A percentile compares a stretch with the other conserved stretches of the same genome.
These are phyloP conservation scores for Amanita thiersii DNA, from an alignment of 768 basidiomycete genomes.

Conservation along the genomic window DNA sequence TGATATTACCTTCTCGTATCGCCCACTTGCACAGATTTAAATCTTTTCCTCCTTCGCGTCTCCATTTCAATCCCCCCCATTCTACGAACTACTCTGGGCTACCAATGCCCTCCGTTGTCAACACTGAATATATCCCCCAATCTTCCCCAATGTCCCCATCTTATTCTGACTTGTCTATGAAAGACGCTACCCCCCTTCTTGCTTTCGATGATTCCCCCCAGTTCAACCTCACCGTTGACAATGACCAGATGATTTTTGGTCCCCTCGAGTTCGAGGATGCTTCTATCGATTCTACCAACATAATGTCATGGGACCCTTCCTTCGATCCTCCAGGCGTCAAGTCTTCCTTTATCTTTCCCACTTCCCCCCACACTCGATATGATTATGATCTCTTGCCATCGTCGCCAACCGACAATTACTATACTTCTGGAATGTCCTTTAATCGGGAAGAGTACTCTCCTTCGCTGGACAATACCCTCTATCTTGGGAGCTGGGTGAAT, in stretches of 20 bases:
- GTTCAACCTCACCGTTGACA: conserved; percentile 26
- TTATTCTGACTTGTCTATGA: conserved; percentile 12
- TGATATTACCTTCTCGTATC: conserved; percentile 20
- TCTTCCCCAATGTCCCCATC: conserved; percentile 16
- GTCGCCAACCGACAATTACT: conserved; percentile 30
- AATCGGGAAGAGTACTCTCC: conserved; percentile 33
- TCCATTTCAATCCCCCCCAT: conserved; percentile 23
- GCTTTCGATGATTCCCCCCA: conserved; percentile 25
- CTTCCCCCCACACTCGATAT: conserved; percentile 20
- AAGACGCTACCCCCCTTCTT: conserved; percentile 22
- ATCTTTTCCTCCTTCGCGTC: conserved; percentile 20
- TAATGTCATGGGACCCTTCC: conserved; percentile 29
- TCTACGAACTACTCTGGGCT: conserved; percentile 19
- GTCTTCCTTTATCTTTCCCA: conserved; percentile 28
- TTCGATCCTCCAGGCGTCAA: conserved; percentile 32
- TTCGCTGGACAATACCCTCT: conserved; percentile 35
- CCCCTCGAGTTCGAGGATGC: conserved; percentile 50
- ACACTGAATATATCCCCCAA: conserved; percentile 26
- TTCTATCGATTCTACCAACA: conserved; percentile 17
- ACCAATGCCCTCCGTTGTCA: conserved; percentile 33
- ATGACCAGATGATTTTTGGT: conserved; percentile 51
- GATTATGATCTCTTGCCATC: conserved; percentile 27
- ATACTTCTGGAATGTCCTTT: conserved; percentile 28
- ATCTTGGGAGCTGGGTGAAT: conserved; percentile 54
- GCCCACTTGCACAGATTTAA: conserved; percentile 14